A percentile compares a stretch with the other conserved stretches of the same genome.
Evolutionary conservation across 2,329 filamentous ascomycete species (phyloP).

Genomic region (Eutypa lata): DNA sequence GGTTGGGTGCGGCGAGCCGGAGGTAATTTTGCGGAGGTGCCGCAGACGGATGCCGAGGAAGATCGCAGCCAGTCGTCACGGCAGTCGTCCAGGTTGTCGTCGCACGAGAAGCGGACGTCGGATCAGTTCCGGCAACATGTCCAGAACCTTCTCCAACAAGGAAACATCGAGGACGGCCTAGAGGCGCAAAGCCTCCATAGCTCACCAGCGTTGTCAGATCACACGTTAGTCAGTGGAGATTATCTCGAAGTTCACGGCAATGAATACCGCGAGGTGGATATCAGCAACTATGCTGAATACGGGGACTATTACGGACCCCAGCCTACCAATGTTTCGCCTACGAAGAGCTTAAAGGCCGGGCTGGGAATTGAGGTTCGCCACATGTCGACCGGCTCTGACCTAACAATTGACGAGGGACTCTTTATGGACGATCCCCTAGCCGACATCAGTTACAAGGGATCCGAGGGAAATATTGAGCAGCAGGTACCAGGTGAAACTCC

Average conservation of each 20-base stretch:
- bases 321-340: conserved; percentile 9
- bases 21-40: conserved; percentile 15
- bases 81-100: background rate
- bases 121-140: conserved; percentile 18
- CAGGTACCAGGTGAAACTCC: conserved; percentile 1
- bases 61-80: conserved; percentile 1
- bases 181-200: conserved; percentile 4
- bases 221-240: conserved; percentile 15
- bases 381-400: conserved; percentile 5
- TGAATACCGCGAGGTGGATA: conserved; percentile 17
- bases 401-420: conserved; percentile 14
- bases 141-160: conserved; percentile 16
- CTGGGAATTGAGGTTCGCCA: conserved; percentile 18
- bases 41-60: conserved; percentile 16
- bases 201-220: conserved; percentile 22
- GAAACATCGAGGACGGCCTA: conserved; percentile 2
- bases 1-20: conserved; percentile 6
- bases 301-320: conserved; percentile 17
- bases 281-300: conserved; percentile 16
- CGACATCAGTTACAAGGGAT: conserved; percentile 19
- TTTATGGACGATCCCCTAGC: conserved; percentile 11
- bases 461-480: conserved; percentile 17
- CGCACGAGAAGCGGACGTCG: conserved; percentile 6
- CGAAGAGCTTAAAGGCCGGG: conserved; percentile 12
- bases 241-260: conserved; percentile 19